Base-by-base conservation (phyloP, 208 protist genomes). In the Leishmania martiniquensis region DNA sequence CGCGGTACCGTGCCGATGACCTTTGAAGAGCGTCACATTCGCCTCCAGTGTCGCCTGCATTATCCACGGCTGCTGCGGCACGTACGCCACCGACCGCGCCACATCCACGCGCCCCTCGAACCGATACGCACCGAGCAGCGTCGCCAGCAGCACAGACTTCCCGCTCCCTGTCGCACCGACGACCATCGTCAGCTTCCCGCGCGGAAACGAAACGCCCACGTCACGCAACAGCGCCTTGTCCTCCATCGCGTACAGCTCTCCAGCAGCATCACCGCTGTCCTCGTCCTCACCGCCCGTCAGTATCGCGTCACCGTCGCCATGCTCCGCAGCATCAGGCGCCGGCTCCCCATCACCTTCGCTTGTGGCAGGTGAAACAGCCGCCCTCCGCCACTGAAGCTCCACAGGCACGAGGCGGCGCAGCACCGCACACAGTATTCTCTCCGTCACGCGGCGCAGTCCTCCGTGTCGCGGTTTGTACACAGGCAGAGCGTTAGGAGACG, bases 61-160 rank as follows among this genome's bases (percentile, higher is more conserved):
- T n/a, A 99, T 94, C 90, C 93, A 99, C 47, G 97, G 80, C 77
- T 95, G 85, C 83, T 99, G 97, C 17, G 96, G 85, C 51, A 92
- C 90, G 78, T 98, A 99, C 12, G 94, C 94, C 45, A 99, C 84
- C 37, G 75, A 70, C 69, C 22, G 37, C 68, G 32, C 29, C n/a
- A 76, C 77, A 34, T n/a, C 1, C 49, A 71, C 77, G 57, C 37
- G 68, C 29, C 77, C 71, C 32, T 57, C 54, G 68, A 76, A 71
- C 44, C 70, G 70, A 57, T 93, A 67, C 49, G 70, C 52, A 45
- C 86, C 84, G 10, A 89, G 47, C 29, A 94, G 65, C 15, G 87
- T 54, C 7, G 78, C 71, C 44, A 90, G 65, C 20, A 91, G 67
- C 29, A 84, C 71, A 9, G 88, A 92, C 80, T 89, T 88, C 44